Base-by-base conservation (phyloP, 2,329 filamentous ascomycete genomes). In the Fusarium lyarnte region DNA sequence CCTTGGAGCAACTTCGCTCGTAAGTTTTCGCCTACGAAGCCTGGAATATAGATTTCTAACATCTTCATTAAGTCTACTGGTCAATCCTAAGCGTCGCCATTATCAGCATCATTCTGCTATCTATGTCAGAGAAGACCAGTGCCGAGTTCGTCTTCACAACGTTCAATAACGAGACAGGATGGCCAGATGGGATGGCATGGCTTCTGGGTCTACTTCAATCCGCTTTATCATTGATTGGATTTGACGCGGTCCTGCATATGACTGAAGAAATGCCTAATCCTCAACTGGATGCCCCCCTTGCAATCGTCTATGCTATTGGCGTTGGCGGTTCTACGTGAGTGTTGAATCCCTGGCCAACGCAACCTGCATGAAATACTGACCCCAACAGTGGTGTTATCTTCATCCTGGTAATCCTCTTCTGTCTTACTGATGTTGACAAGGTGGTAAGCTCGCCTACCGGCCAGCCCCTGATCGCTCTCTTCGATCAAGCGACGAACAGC, bases 251-350 rank as follows among this genome's bases (percentile, higher is more conserved):
- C 31, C n/a, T 55, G 11, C 52, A 55, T 13, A 55, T 55, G 52
- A 55, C 52, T 19, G 52, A 55, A 43, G 36, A 55, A 45, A 55
- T 55, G 52, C 52, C 52, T 6, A 42, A 55, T 23, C 52, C 52
- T 9, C 52, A 55, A 8, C 16, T 29, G 6, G 52, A 55, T 23
- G 52, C 52, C 6, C 52, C 52, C 17, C 52, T 55, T 23, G 52
- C 52, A 21, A 55, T 55, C 8, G 12, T 55, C 12, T 55, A 55
- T 55, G 52, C 52, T 8, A 55, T 55, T 3, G 52, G 52, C 2
- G 52, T 55, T 25, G 52, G 52, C 12, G 52, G 52, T 55, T 55
- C 36, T 23, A 55, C 52, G 52, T 55, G 38, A 55, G 52, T 23
- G 14, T 21, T 11, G 2, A 8, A 21, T 8, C 2, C 5, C 21